Evolutionary conservation across 192 early-diverging fungal species (phyloP).

Genomic region (Diversispora eburnea): DNA sequence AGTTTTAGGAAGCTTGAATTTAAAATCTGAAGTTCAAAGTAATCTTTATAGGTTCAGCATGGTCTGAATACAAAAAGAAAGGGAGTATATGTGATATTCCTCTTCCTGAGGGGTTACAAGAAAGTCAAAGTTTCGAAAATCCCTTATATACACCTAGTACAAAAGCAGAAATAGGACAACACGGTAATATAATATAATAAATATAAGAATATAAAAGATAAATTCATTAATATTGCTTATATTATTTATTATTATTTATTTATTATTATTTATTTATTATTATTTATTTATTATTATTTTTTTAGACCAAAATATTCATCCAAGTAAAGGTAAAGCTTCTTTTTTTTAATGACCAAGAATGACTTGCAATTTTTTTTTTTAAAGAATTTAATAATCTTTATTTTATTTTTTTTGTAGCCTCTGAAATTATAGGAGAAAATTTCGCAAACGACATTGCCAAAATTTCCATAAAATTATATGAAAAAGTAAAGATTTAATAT

Average conservation of each 20-base stretch:
- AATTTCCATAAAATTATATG: constrained; percentile 77
- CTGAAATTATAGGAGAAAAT: constrained; percentile 79
- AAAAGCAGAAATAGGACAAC: constrained; percentile 97
- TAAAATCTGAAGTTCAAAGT: not conserved
- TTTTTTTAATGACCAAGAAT: constrained; percentile 27
- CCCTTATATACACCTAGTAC: constrained; percentile 96
- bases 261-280: constrained; percentile 20
- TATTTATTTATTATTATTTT: constrained; percentile 29
- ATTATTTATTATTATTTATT: constrained; percentile 11
- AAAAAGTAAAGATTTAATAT: constrained; percentile 71
- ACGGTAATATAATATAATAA: constrained; percentile 53
- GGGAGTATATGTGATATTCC: constrained; percentile 92
- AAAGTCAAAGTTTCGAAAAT: constrained; percentile 78
- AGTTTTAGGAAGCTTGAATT: not conserved
- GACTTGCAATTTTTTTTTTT: not conserved
- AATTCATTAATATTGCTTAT: constrained; percentile 12
- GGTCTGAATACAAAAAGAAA: constrained; percentile 90
- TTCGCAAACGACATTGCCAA: constrained; percentile 72
- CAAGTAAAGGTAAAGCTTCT: constrained; percentile 59
- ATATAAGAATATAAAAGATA: not conserved
- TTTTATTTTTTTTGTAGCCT: constrained; percentile 37
- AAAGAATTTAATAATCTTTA: not conserved
- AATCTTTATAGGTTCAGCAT: constrained; percentile 70
- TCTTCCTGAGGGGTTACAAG: constrained; percentile 73
- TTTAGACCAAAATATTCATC: constrained; percentile 96